Evolutionary conservation across 345 rosid genomes (phyloP), one percentile per base, ranked within the genome.

Genomic region (Salix koriyanagi): DNA sequence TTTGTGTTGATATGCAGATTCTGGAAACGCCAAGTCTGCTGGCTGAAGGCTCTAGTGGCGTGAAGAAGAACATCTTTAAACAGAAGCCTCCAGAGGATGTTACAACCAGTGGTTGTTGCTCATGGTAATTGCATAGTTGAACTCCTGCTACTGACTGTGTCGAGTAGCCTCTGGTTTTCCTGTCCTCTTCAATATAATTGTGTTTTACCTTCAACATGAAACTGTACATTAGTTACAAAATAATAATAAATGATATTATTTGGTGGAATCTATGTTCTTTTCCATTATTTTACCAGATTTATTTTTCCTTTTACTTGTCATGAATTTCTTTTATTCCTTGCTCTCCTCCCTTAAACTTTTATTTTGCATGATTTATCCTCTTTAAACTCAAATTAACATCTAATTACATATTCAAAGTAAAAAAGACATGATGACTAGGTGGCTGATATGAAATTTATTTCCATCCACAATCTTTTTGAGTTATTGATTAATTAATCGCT

Each of bases 61-160:
- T 86, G 81, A 92, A 90, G 78, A 94, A 88, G 86, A 92, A 92
- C 87, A 94, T 94, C 71, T 92, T 94, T 83, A 89, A 88, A 83
- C 86, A 92, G 83, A 88, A 88, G 74, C 93, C 96, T 25, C 83
- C 89, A 1, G 85, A 86, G 69, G 84, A 79, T 61, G 90, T 86
- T 0, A 65, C 90, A 11, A 70, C 85, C 39, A 76, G 90, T 69
- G 66, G 87, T 75, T 92, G 98, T 76, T 94, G 97, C 84, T 85
- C 88, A n/a, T 78, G 70, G 77, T 74, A 69, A 65, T 65, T 65
- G 19, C 62, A 28, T 48, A 8, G 58, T 48, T 21, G 4, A 11
- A 4, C 36, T 75, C 28, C 34, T 75, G 8, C 32, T 48, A 12
- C 44, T 65, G 21, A 6, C 44, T 34, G 46, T 42, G 5, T 44